These are phyloP conservation scores for Achaetomium macrosporum DNA, from an alignment of 2,329 filamentous ascomycete species.

Conservation along the genomic window DNA sequence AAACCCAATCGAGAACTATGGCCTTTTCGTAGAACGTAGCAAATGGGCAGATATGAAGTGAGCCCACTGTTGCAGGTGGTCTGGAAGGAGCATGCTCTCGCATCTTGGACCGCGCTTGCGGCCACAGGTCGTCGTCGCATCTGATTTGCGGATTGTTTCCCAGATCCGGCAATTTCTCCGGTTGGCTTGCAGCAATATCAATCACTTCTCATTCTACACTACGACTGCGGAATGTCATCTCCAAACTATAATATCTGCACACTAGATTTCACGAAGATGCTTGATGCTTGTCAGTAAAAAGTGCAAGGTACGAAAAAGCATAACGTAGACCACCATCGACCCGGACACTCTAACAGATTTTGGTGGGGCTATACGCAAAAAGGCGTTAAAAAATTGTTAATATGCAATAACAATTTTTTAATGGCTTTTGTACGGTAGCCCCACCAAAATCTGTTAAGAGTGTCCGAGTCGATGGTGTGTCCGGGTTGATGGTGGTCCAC, in stretches of 20 bases:
- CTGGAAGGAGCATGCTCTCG: background rate
- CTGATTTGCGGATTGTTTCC: constrained; percentile 7
- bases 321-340: too few relatives aligned
- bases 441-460: too few relatives aligned
- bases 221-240: background rate
- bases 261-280: background rate
- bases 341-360: too few relatives aligned
- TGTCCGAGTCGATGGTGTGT: too few relatives aligned
- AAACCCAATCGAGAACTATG: too few relatives aligned
- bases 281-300: background rate
- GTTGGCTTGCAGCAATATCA: constrained; percentile 1
- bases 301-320: background rate
- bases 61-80: background rate
- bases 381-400: too few relatives aligned
- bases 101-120: background rate
- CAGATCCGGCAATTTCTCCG: constrained; percentile 9
- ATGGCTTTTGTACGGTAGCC: too few relatives aligned
- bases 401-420: too few relatives aligned
- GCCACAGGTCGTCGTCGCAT: background rate
- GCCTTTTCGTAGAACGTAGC: too few relatives aligned
- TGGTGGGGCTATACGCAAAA: too few relatives aligned
- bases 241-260: background rate
- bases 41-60: too few relatives aligned
- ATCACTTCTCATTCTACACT: background rate
- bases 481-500: too few relatives aligned